phyloP scores from a whole-genome alignment of 352 stramenopile species.

The Phytophthora podocarpi region DNA sequence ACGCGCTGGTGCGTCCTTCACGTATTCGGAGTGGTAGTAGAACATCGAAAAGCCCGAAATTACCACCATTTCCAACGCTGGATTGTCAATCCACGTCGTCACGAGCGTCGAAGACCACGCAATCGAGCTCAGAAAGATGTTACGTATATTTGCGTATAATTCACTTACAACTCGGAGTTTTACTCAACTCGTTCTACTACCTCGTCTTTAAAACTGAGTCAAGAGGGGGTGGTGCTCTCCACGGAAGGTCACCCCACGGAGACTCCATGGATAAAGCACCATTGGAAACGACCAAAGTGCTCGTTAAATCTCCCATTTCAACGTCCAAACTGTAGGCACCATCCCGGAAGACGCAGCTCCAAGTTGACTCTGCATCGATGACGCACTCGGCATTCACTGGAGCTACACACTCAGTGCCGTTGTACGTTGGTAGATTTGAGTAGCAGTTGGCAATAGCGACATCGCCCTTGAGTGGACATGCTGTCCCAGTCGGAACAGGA shows the following conservation, averaged over 20 bases:
- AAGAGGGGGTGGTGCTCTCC: slow-evolving; percentile 26
- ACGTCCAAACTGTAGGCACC: background rate
- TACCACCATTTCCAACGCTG: too few species aligned
- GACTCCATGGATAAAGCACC: slow-evolving; percentile 3
- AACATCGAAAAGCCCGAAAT: too few species aligned
- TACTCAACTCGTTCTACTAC: too few species aligned
- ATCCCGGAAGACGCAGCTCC: slow-evolving; percentile 36
- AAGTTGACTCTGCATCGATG: slow-evolving; percentile 30
- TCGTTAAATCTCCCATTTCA: slow-evolving; percentile 1
- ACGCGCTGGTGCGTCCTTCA: too few species aligned
- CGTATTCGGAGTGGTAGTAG: too few species aligned
- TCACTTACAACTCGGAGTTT: too few species aligned
- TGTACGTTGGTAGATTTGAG: slow-evolving; percentile 41
- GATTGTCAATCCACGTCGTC: too few species aligned
- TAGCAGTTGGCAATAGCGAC: slow-evolving; percentile 41
- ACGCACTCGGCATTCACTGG: slow-evolving; percentile 35
- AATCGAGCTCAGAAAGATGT: too few species aligned
- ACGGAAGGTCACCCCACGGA: slow-evolving; percentile 27
- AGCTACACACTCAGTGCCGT: slow-evolving; percentile 40
- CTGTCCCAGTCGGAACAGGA: slow-evolving; percentile 30
- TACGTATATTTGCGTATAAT: too few species aligned
- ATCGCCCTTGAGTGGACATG: slow-evolving; percentile 49
- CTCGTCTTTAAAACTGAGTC: too few species aligned
- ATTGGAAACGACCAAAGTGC: slow-evolving; percentile 12
- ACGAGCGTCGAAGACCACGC: too few species aligned